These are phyloP conservation scores for Pseudogymnoascus verrucosus DNA, from an alignment of 2,329 filamentous ascomycete species.

Conservation along the genomic window DNA sequence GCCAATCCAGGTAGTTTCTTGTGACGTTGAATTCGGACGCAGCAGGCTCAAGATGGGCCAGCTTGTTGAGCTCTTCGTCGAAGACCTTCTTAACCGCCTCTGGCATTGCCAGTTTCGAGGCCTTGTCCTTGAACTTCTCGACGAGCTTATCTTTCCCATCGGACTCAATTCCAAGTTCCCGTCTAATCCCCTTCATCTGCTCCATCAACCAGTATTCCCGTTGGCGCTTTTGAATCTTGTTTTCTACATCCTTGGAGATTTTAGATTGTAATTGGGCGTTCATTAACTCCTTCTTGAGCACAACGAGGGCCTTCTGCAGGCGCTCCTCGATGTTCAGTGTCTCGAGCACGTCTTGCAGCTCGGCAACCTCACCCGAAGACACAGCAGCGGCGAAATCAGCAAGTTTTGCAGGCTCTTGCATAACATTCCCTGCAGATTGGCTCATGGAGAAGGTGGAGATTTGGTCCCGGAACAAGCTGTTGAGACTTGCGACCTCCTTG, in stretches of 20 bases:
- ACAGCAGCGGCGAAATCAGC: slow-evolving; percentile 97
- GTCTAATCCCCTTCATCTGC: slow-evolving; percentile 97
- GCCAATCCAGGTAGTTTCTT: slow-evolving; percentile 95
- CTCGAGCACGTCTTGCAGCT: slow-evolving; percentile 85
- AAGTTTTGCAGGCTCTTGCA: slow-evolving; percentile 87
- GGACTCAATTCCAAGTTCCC: slow-evolving; percentile 91
- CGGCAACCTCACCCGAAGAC: slow-evolving; percentile 83
- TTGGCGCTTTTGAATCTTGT: slow-evolving; percentile 93
- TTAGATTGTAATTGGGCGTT: slow-evolving; percentile 95
- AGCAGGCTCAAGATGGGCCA: slow-evolving; percentile 87
- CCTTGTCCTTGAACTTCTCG: slow-evolving; percentile 95
- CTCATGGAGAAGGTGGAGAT: slow-evolving; percentile 96
- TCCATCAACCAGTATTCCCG: slow-evolving; percentile 99
- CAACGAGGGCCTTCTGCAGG: slow-evolving; percentile 81
- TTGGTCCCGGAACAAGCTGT: slow-evolving; percentile 92
- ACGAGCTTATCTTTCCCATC: slow-evolving; percentile 98
- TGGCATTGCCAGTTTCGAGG: slow-evolving; percentile 88
- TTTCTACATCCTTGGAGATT: slow-evolving; percentile 95
- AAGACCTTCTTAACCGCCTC: slow-evolving; percentile 96
- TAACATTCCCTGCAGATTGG: slow-evolving; percentile 88
- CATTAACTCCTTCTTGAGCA: slow-evolving; percentile 97
- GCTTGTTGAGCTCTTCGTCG: slow-evolving; percentile 95
- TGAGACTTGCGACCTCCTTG: slow-evolving; percentile 91
- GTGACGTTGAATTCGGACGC: slow-evolving; percentile 99
- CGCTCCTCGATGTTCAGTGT: slow-evolving; percentile 87